These are phyloP conservation scores for Naganishia liquefaciens DNA, from an alignment of 1,284 basidiomycete species.

Conservation along the genomic window DNA sequence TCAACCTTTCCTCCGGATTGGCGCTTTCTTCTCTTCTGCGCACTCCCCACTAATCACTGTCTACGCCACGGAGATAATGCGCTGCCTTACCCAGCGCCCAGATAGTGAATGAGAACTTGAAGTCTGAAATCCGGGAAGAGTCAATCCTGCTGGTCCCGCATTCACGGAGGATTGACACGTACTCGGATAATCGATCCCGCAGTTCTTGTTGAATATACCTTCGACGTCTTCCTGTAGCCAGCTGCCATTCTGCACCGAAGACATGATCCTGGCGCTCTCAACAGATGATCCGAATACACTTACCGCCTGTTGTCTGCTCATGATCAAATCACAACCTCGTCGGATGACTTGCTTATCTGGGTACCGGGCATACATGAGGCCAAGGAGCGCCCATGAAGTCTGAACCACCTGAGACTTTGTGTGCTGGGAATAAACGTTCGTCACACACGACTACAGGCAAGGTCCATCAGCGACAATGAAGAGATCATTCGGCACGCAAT, in stretches of 20 bases:
- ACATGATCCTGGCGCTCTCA: conserved; percentile 1
- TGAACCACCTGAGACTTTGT: conserved; percentile 84
- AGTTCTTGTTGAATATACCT: conserved; percentile 91
- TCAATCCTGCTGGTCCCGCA: no score
- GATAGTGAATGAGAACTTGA: conserved; percentile 91
- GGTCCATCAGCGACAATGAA: neutral
- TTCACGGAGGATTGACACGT: no score
- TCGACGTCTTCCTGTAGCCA: conserved; percentile 96
- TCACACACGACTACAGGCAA: conserved; percentile 75
- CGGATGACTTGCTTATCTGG: conserved; percentile 78
- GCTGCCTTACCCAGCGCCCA: conserved; percentile 61
- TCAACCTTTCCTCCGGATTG: no score
- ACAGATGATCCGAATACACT: conserved; percentile 44
- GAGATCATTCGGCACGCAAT: neutral
- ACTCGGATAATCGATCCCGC: conserved; percentile 85
- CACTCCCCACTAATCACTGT: neutral
- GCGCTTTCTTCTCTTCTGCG: no score
- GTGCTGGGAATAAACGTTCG: conserved; percentile 79
- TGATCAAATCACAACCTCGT: conserved; percentile 77
- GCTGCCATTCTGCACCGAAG: conserved; percentile 70
- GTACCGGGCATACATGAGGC: conserved; percentile 85
- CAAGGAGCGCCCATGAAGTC: conserved; percentile 90
- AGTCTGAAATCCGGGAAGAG: no score
- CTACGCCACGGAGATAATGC: conserved; percentile 41
- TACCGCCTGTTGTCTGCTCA: conserved; percentile 80